Percentiles rank a stretch among this genome's conserved stretches.
Evolutionary conservation across 2,329 filamentous ascomycete genomes (phyloP).

Genomic region (Fusarium tuaranense): DNA sequence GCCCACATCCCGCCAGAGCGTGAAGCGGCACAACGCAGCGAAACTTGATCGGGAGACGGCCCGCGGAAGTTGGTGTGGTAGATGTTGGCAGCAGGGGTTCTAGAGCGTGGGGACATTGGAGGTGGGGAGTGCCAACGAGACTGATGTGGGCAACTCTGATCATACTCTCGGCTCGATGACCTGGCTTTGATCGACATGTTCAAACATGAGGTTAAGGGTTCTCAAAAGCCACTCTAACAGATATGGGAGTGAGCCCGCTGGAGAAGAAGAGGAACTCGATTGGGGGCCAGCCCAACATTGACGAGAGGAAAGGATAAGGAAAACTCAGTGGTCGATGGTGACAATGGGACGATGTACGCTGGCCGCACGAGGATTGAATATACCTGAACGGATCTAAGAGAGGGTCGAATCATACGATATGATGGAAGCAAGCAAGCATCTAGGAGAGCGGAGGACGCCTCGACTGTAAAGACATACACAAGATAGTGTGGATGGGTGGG

Average conservation of each 20-base stretch:
- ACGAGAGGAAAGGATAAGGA: slow-evolving; percentile 5
- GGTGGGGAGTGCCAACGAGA: slow-evolving; percentile 10
- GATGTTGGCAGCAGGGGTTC: slow-evolving; percentile 17
- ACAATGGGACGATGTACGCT: slow-evolving; percentile 31
- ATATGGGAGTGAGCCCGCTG: background rate
- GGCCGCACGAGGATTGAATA: slow-evolving; percentile 35
- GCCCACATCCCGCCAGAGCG: slow-evolving; percentile 13
- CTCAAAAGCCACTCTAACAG: background rate
- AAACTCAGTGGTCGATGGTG: slow-evolving; percentile 13
- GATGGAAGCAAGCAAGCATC: slow-evolving; percentile 26
- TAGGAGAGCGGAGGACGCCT: slow-evolving; percentile 10
- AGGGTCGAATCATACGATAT: slow-evolving; percentile 16
- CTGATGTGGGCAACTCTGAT: slow-evolving; percentile 2
- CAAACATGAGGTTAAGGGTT: background rate
- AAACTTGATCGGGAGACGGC: slow-evolving; percentile 21
- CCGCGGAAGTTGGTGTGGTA: slow-evolving; percentile 27
- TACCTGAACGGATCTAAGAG: slow-evolving; percentile 29
- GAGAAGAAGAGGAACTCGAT: background rate
- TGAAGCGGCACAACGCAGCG: slow-evolving; percentile 13
- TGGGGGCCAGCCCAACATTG: background rate
- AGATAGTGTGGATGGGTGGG: background rate
- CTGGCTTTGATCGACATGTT: background rate
- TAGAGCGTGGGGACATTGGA: slow-evolving; percentile 18
- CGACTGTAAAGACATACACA: slow-evolving; percentile 4
- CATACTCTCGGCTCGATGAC: background rate